Conservation (phyloP, 2,329 filamentous ascomycete species). For the Cryphonectria japonica region DNA sequence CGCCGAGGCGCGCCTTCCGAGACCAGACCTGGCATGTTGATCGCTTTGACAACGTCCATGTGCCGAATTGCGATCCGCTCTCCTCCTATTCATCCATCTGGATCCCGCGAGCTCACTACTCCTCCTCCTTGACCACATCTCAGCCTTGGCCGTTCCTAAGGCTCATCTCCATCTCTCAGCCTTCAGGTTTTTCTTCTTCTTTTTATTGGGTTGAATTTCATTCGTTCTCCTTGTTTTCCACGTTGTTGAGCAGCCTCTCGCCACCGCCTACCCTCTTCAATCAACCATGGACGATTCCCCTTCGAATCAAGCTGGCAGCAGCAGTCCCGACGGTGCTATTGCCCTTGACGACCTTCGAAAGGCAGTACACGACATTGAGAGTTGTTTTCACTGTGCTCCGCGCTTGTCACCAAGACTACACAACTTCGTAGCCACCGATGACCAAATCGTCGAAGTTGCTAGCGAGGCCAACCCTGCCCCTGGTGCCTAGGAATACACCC, state of each 20-base stretch:
- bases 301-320: not conserved
- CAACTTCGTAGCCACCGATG: conserved; percentile 23
- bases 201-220: not conserved
- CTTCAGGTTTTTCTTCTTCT: not conserved
- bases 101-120: not conserved
- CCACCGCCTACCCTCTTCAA: not conserved
- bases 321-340: not conserved
- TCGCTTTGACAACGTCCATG: conserved; percentile 3
- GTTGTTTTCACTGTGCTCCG: not conserved
- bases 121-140: conserved; percentile 5
- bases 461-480: not conserved
- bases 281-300: not conserved
- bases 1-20: not conserved
- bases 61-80: not conserved
- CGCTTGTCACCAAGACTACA: conserved; percentile 12
- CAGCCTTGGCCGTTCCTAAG: not conserved
- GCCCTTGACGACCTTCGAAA: conserved; percentile 7
- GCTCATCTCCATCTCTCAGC: not conserved
- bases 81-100: not conserved
- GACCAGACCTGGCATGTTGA: not conserved
- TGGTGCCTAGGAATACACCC: conserved; percentile 14
- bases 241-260: not conserved
- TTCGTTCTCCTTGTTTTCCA: not conserved
- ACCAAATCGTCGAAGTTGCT: conserved; percentile 9
- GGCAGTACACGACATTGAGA: not conserved